Percentiles rank a stretch among this genome's conserved stretches.
Evolutionary conservation across 1,284 basidiomycete genomes (phyloP).

Genomic region (Sanguinoderma infundibulare): DNA sequence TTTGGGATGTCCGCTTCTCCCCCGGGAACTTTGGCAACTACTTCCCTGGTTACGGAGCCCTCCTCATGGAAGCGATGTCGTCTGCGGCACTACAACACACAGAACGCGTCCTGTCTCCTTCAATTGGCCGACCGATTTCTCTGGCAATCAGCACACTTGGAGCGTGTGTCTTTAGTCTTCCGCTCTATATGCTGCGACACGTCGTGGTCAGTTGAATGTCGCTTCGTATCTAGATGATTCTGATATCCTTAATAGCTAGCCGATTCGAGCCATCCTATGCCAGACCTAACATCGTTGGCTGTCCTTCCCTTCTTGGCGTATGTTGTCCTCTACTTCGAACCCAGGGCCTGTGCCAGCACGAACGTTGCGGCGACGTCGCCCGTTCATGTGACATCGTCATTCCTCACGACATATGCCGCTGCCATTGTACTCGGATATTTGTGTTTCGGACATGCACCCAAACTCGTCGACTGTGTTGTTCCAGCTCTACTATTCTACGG

Average conservation of each 20-base stretch:
- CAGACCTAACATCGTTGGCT: constrained; percentile 58
- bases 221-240: background rate
- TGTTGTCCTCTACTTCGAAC: constrained; percentile 59
- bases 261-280: constrained; percentile 40
- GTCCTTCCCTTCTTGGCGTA: constrained; percentile 64
- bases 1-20: constrained; percentile 59
- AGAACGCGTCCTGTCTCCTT: constrained; percentile 56
- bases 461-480: constrained; percentile 23
- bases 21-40: constrained; percentile 47
- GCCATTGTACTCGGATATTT: constrained; percentile 36
- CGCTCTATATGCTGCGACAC: constrained; percentile 63
- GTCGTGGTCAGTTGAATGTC: constrained; percentile 51
- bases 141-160: constrained; percentile 62
- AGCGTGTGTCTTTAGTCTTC: constrained; percentile 62
- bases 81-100: constrained; percentile 68
- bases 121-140: constrained; percentile 55
- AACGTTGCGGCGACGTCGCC: constrained; percentile 51
- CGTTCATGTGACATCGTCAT: constrained; percentile 60
- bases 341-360: constrained; percentile 53
- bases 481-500: constrained; percentile 59
- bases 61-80: constrained; percentile 59
- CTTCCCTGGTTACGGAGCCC: constrained; percentile 66
- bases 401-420: constrained; percentile 48
- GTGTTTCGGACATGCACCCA: constrained; percentile 25
- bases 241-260: constrained; percentile 39